Evolutionary conservation across 2,329 filamentous ascomycete species (phyloP).

Genomic region (Didymella pomorum): DNA sequence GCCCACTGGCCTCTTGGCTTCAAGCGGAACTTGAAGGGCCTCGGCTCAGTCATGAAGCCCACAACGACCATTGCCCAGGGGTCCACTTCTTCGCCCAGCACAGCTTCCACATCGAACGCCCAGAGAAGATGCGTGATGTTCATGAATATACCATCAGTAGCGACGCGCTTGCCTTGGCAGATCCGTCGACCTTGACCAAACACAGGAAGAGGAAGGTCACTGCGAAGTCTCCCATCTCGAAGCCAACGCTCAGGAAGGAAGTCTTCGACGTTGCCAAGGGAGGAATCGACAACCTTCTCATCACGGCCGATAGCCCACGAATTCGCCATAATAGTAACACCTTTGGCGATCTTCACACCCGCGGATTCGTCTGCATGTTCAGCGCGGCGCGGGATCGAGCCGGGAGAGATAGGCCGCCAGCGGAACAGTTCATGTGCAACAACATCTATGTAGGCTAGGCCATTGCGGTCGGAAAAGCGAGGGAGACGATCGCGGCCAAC

Average conservation of each 20-base stretch:
- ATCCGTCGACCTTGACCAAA: background rate
- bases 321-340: background rate
- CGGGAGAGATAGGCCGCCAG: background rate
- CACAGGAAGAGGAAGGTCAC: background rate
- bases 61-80: background rate
- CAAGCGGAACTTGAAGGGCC: background rate
- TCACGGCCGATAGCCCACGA: background rate
- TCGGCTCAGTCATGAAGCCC: background rate
- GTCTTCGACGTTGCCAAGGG: background rate
- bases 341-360: background rate
- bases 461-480: background rate
- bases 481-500: background rate
- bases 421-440: background rate
- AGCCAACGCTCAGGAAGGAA: background rate
- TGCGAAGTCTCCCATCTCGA: background rate
- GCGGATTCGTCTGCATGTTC: background rate
- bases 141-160: background rate
- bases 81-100: background rate
- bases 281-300: background rate
- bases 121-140: background rate
- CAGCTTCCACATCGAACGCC: background rate
- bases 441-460: background rate
- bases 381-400: background rate
- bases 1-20: background rate
- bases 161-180: background rate